Conservation (phyloP, 148 eudicot species). For the Persicaria maculosa region DNA sequence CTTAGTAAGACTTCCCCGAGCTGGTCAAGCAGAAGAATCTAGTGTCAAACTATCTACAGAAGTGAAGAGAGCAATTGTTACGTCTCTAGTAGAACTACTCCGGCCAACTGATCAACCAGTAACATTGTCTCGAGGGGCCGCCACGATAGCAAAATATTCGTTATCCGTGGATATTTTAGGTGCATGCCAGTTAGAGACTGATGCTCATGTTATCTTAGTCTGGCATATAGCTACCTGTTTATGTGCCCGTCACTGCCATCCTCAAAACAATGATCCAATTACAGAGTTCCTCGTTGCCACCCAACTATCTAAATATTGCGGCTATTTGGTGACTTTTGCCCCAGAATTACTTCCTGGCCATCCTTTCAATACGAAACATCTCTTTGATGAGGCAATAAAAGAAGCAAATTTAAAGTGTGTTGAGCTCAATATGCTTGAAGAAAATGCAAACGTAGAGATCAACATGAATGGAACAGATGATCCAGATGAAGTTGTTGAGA, state of each 20-base stretch:
- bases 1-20: neutral
- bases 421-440: neutral
- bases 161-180: neutral
- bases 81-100: neutral
- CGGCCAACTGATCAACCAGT: neutral
- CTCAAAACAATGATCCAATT: neutral
- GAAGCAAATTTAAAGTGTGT: neutral
- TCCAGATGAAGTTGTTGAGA: too few relatives aligned
- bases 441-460: neutral
- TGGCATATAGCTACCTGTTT: conserved; percentile 9
- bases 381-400: neutral
- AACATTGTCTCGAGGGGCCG: neutral
- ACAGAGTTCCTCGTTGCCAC: neutral
- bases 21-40: neutral
- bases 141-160: neutral
- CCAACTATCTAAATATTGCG: neutral
- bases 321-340: neutral
- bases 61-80: conserved; percentile 8
- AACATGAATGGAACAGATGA: too few relatives aligned
- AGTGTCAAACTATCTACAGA: neutral
- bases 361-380: neutral
- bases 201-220: neutral
- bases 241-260: too few relatives aligned
- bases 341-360: conserved; percentile 5
- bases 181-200: neutral